Base-by-base conservation (phyloP, 2,329 filamentous ascomycete genomes). In the Cryphonectria japonica region DNA sequence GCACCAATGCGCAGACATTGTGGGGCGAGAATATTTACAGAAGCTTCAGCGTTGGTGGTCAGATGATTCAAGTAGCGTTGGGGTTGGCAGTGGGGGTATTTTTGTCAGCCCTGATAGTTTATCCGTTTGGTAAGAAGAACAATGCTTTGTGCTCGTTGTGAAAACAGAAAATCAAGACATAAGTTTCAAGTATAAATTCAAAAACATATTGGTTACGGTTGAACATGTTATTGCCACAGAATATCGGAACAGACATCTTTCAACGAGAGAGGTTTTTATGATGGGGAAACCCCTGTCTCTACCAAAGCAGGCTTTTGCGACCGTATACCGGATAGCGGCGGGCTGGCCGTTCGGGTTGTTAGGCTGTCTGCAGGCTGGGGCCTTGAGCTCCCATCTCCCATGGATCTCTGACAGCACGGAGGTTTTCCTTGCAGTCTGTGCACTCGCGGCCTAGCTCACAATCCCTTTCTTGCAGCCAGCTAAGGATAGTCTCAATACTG, bases 1-100 rank as follows among this genome's bases (percentile, higher is more conserved):
- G 19, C 4, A 65, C 52, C 22, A 39, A 22, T 14, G 61, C 60
- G 1, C 59, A 68, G 41, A 19, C 19, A 2, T n/a, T 69, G 7
- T 69, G 61, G 11, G 34, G 64, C n/a, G 16, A 65, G 19, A 66
- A 66, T 41, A 52, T 70, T 2, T 69, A 69, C 29, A 39, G 57
- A 3, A 66, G 61, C 39, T 70, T 70, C 7, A 66, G 62, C 16
- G 63, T 70, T 32, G 68, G 68, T 1, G 57, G 37, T 11, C 68
- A 70, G 63, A 70, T 70, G 68, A 70, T 70, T 6, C 62, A 66
- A 29, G 63, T 70, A 14, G 63, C 68, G 32, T 26, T 70, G 29
- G 63, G 68, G 7, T 19, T 69, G 60, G 43, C 67, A 19, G 67
- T 69, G 0, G 67, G 67, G 1, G 29, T 70, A 0, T 66, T 66